Base-by-base conservation (phyloP, 2,329 filamentous ascomycete species). In the Penicillium nordicum region DNA sequence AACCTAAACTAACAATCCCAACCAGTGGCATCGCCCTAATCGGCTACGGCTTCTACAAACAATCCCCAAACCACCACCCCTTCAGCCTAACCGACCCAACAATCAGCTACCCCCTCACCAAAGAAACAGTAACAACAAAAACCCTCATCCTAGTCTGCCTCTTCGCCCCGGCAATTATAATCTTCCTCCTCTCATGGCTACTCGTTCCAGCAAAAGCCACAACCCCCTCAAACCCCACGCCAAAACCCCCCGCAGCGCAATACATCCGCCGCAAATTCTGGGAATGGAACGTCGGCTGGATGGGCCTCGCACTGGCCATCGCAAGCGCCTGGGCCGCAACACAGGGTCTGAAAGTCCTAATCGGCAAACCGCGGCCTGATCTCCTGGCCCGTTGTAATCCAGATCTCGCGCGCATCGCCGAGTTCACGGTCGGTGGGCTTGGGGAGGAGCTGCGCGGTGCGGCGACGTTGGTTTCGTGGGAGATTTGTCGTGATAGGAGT, bases 201-300 rank as follows among this genome's bases (percentile, higher is more conserved):
- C 74, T 93, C 63, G 85, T 94, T 0, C 91, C 91, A 1, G 90
- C 89, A 4, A 81, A 86, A 1, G 85, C 88, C 0, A 82, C 84
- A 10, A 18, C 27, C 25, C 2, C 16, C 25, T 11, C 41, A 2
- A 32, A 12, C 9, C 25, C 36, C 2, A 47, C 57, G 3, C 16
- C 44, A 2, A 60, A 55, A 25, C 32, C 87, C 0, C 85, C 89
- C 1, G 81, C 81, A 61, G 73, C 81, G 4, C 75, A 90, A 52
- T 79, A 92, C 43, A 92, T 90, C 86, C 84, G 84, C 69, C 83
- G 90, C 62, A 96, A 94, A 76, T 72, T 96, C 1, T 97, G 93
- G 92, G 92, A 97, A 73, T 86, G 90, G 72, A 91, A 97, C 70
- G 86, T 85, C 2, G 92, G 90, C 57, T 90, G 88, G 85, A 84